Evolutionary conservation across 257 asterid species (phyloP), one percentile per base, ranked within the genome.

Genomic region (Paulownia fortunei): DNA sequence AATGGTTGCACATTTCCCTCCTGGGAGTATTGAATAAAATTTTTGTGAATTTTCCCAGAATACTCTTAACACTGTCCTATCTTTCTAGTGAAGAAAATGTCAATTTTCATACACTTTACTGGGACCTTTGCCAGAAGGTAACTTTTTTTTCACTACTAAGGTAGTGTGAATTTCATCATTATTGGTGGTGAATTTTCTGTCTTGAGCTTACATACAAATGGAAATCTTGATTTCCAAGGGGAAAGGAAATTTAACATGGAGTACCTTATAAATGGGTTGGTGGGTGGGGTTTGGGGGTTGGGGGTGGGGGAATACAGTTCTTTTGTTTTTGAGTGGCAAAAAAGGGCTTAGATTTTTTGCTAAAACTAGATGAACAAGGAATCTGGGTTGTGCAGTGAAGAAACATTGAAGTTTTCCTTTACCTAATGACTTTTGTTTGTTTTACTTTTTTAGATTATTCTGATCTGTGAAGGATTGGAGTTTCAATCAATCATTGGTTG

Each of bases 401-500:
- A 30, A 44, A 65, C 19, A 32, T 56, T 65, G n/a, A 59, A 47
- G n/a, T 69, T 69, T 70, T 19, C 9, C 55, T 41, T 79, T 73
- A 54, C 36, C 21, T 26, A 47, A 63, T 62, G 34, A 24, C 0
- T 72, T 72, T 72, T 79, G 73, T 52, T 79, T 72, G 41, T 71
- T 61, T 62, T 62, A n/a, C 68, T 7, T 63, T 72, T 72, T 41
- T 0, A 52, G 27, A 6, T 16, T 76, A 13, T 76, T 76, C n/a
- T 65, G 10, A 32, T 60, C 67, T 26, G 3, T 24, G 13, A 19
- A 6, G 30, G 2, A 30, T 62, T 63, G 37, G 23, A 69, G 19
- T 68, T 58, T 34, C 52, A 60, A 19, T 37, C 61, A 41, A 76
- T 67, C 70, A 55, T 77, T 71, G 73, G 66, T 37, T 63, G 21